These are phyloP conservation scores for Colletotrichum higginsianum DNA, from an alignment of 2,329 filamentous ascomycete species.

Conservation along the genomic window DNA sequence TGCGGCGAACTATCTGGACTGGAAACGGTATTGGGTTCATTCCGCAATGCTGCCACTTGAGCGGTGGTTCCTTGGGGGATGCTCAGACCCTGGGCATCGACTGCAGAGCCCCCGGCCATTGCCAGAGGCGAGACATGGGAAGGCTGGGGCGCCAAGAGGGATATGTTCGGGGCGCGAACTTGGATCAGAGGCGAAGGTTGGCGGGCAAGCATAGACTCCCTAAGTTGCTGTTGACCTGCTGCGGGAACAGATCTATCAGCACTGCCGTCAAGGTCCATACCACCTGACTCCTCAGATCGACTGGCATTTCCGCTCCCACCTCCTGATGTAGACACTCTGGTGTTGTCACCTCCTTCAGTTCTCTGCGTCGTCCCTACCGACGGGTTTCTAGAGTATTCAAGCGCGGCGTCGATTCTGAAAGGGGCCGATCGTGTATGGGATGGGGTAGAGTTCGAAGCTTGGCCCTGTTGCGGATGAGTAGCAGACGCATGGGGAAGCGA, in stretches of 20 bases:
- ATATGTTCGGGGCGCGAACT: constrained; percentile 77
- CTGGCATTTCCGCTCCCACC: constrained; percentile 59
- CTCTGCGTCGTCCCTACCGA: constrained; percentile 40
- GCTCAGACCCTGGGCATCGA: constrained; percentile 50
- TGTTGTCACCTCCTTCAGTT: constrained; percentile 27
- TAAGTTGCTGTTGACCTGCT: constrained; percentile 32
- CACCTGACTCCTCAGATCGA: constrained; percentile 58
- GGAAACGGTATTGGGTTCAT: constrained; percentile 62
- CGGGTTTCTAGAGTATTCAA: constrained; percentile 26
- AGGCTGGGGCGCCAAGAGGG: constrained; percentile 82
- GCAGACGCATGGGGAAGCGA: constrained; percentile 34
- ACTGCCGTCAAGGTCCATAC: constrained; percentile 43
- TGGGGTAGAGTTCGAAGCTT: constrained; percentile 34
- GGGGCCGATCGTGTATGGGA: constrained; percentile 11
- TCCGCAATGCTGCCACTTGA: constrained; percentile 71
- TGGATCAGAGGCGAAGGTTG: constrained; percentile 74
- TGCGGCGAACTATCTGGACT: constrained; percentile 75
- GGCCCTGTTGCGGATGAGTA: constrained; percentile 44
- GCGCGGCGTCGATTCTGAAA: constrained; percentile 9
- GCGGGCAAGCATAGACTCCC: constrained; percentile 44
- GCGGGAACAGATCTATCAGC: constrained; percentile 42
- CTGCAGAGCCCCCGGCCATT: constrained; percentile 55
- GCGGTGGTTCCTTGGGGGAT: constrained; percentile 61
- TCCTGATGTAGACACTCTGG: constrained; percentile 52
- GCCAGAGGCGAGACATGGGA: constrained; percentile 76